Percentiles rank a stretch among this genome's conserved stretches.
Evolutionary conservation across 495 filamentous ascomycete genomes (phyloP).

Genomic region (Hypoxylon fragiforme): DNA sequence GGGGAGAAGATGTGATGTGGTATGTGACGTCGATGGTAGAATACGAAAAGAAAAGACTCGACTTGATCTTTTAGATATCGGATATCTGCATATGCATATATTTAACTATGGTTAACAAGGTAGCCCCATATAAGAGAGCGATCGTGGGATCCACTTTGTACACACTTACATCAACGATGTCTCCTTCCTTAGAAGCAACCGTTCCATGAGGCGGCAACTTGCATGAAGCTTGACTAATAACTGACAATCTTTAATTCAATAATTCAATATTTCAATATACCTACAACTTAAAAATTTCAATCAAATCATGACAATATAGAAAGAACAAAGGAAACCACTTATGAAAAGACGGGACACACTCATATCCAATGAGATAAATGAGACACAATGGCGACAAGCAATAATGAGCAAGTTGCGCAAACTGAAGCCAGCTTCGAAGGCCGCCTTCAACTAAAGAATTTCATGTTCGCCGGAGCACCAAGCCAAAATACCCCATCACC

Average conservation of each 20-base stretch:
- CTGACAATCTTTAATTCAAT: not conserved
- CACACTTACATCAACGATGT: too few species aligned
- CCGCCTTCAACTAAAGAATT: conserved; percentile 53
- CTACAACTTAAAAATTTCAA: too few species aligned
- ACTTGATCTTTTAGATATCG: not conserved
- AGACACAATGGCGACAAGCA: conserved; percentile 6
- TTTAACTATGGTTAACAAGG: not conserved
- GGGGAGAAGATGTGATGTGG: not conserved
- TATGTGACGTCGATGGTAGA: conserved; percentile 3
- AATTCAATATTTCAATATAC: too few species aligned
- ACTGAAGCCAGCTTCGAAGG: conserved; percentile 57
- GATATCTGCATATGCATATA: not conserved
- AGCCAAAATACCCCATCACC: conserved; percentile 15
- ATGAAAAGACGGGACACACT: too few species aligned
- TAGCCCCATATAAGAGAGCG: not conserved
- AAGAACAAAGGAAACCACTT: too few species aligned
- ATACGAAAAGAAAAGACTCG: not conserved
- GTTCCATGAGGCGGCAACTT: not conserved
- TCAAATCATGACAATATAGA: too few species aligned
- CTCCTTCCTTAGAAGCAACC: not conserved
- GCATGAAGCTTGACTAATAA: not conserved
- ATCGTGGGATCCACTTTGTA: too few species aligned
- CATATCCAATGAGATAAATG: too few species aligned
- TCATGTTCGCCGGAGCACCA: conserved; percentile 47
- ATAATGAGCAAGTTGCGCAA: not conserved